Conservation (phyloP, 495 filamentous ascomycete genomes). For the Schizothecium vesticola region DNA sequence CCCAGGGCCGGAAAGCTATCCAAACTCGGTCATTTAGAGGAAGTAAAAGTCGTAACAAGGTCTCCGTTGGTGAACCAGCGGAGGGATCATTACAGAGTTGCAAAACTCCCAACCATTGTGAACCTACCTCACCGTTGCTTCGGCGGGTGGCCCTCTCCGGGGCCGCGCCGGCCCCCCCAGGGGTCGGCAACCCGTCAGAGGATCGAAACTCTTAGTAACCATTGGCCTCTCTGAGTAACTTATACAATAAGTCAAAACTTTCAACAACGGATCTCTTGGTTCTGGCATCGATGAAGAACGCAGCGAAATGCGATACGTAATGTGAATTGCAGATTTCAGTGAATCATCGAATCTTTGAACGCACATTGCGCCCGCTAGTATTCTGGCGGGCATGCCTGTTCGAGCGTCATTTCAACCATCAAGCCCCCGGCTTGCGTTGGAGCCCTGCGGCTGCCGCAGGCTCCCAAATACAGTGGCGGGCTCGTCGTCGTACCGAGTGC, state of each 20-base stretch:
- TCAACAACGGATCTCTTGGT: slow-evolving; percentile 70
- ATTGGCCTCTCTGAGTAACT: background rate
- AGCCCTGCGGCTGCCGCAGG: slow-evolving; percentile 28
- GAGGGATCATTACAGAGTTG: no score
- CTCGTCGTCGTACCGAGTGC: slow-evolving; percentile 37
- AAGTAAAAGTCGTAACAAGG: no score
- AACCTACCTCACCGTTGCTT: no score
- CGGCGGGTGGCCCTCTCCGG: no score
- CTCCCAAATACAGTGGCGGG: slow-evolving; percentile 45
- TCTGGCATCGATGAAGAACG: slow-evolving; percentile 70
- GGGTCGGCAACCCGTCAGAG: background rate
- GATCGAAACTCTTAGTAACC: background rate
- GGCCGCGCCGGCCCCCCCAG: no score
- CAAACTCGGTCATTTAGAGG: no score
- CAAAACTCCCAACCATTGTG: no score
- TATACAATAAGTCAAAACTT: slow-evolving; percentile 56
- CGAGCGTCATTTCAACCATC: slow-evolving; percentile 56
- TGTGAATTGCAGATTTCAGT: slow-evolving; percentile 70
- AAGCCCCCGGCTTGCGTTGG: slow-evolving; percentile 48
- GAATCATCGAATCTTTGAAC: slow-evolving; percentile 72
- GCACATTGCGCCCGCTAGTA: slow-evolving; percentile 62
- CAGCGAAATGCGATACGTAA: slow-evolving; percentile 70
- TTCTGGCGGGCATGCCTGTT: slow-evolving; percentile 62
- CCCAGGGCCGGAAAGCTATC: no score
- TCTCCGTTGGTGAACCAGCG: no score